Evolutionary conservation across 1,139 yeast genomes (phyloP).

Genomic region (Arxiozyma heterogenica): DNA sequence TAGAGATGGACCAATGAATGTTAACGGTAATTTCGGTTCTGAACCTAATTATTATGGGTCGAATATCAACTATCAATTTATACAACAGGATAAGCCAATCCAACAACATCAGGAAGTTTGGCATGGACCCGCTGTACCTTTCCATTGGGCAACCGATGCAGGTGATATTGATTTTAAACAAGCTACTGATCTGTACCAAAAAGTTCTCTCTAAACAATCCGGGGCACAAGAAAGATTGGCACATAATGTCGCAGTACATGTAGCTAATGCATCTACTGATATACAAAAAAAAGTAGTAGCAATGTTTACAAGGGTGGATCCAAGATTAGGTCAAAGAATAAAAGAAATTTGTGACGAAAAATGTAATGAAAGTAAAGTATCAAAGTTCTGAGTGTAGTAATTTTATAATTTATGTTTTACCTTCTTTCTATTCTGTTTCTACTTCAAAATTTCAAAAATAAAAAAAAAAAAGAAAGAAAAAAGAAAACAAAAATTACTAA

Average conservation of each 20-base stretch:
- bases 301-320: slow-evolving; percentile 65
- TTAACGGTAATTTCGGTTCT: slow-evolving; percentile 77
- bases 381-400: slow-evolving; percentile 17
- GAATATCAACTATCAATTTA: slow-evolving; percentile 29
- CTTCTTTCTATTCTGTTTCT: not conserved
- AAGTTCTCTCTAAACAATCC: slow-evolving; percentile 62
- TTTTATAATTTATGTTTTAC: not conserved
- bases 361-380: slow-evolving; percentile 35
- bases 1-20: slow-evolving; percentile 83
- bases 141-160: slow-evolving; percentile 67
- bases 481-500: no score
- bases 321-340: slow-evolving; percentile 53
- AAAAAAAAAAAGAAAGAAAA: no score
- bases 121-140: slow-evolving; percentile 80
- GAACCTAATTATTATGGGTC: slow-evolving; percentile 72
- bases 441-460: not conserved
- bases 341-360: slow-evolving; percentile 32
- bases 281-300: slow-evolving; percentile 76
- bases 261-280: slow-evolving; percentile 55
- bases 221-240: slow-evolving; percentile 80
- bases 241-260: slow-evolving; percentile 75
- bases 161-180: slow-evolving; percentile 61
- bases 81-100: slow-evolving; percentile 31
- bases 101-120: slow-evolving; percentile 74
- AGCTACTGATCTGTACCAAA: slow-evolving; percentile 59